Base-by-base conservation (phyloP, 257 asterid species). In the Ehretia macrophylla region DNA sequence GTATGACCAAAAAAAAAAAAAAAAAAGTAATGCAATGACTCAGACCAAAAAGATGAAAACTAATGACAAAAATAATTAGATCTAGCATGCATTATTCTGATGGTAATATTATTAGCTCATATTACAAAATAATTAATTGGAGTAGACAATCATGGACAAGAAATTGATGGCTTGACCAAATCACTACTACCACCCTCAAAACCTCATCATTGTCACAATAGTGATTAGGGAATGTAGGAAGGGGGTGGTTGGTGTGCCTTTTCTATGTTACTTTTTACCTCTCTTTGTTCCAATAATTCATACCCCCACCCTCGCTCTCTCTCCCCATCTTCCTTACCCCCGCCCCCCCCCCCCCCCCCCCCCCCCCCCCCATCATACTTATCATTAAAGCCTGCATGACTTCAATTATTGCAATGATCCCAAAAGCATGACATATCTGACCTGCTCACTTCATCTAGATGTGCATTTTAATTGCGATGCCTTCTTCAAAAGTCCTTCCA, bases 361-460 rank as follows among this genome's bases (percentile, higher is more conserved):
- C n/a, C n/a, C n/a, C n/a, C n/a, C n/a, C n/a, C n/a, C n/a, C n/a
- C n/a, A n/a, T 71, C 56, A 70, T 60, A 45, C 72, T 37, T 69
- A 78, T 78, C 77, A 87, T 82, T 75, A 73, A 80, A 82, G 73
- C 70, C 74, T 73, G 88, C 94, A 75, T 79, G 94, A 82, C 68
- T 72, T 83, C 94, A 82, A 87, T 85, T 37, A 87, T 85, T 87
- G 91, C 87, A 73, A 73, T 76, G 89, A 85, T 83, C 85, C 91
- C 77, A 85, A 85, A 85, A 83, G 94, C 96, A 74, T 81, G 87
- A 81, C 88, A 87, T 45, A 64, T 68, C 76, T 75, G 79, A 81
- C 79, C 77, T 35, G 27, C 16, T 76, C 78, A 57, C 77, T 58
- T 49, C 72, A 46, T 56, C 52, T 60, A 46, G 64, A 58, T 74